Conservation (phyloP, 129 eudicot species). For the Cynara cardunculus region DNA sequence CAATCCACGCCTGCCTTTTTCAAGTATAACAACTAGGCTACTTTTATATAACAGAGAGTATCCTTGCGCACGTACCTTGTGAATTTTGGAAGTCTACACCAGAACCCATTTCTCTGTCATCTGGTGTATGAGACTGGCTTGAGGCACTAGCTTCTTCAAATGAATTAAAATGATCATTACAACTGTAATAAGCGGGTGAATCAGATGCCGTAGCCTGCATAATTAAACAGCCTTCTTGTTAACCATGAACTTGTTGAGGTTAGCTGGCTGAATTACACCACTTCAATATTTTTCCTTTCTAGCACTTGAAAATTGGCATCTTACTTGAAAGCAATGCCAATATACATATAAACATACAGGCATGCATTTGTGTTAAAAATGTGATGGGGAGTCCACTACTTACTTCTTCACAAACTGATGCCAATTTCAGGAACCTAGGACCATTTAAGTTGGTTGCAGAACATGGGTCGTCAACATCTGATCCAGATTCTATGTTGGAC, state of each 20-base stretch:
- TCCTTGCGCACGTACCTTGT: slow-evolving; percentile 43
- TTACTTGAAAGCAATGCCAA: not conserved
- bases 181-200: slow-evolving; percentile 52
- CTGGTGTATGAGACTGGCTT: slow-evolving; percentile 13
- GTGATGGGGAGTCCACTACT: slow-evolving; percentile 21
- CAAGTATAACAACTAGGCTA: not conserved
- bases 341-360: not conserved
- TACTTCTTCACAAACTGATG: slow-evolving; percentile 59
- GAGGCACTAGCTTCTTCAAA: slow-evolving; percentile 17
- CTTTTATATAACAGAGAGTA: not conserved
- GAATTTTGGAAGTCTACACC: slow-evolving; percentile 23
- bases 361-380: not conserved
- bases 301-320: not conserved
- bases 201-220: slow-evolving; percentile 59
- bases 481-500: slow-evolving; percentile 47
- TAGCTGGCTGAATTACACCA: not conserved
- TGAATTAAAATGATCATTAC: slow-evolving; percentile 54
- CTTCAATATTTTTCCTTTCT: not conserved
- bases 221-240: not conserved
- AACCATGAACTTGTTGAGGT: not conserved
- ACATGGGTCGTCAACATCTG: slow-evolving; percentile 49
- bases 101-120: slow-evolving; percentile 12
- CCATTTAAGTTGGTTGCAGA: slow-evolving; percentile 41
- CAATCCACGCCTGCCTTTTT: not conserved
- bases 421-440: slow-evolving; percentile 29